Evolutionary conservation across 331 rosid species (phyloP).

Genomic region (Pyracantha coccinea): DNA sequence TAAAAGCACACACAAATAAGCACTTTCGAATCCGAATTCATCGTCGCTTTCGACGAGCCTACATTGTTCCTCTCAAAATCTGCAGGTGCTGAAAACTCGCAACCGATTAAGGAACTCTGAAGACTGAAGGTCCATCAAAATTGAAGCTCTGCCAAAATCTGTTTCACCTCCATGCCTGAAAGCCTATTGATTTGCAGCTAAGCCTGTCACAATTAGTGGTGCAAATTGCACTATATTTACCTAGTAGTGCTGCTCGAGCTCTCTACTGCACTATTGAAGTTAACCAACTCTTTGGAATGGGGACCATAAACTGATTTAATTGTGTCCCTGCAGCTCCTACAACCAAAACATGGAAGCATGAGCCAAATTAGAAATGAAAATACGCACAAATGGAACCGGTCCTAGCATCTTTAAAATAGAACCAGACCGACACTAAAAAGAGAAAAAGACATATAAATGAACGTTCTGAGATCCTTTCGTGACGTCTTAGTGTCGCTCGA

Average conservation of each 20-base stretch:
- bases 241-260: background rate
- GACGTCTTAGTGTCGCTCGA: too few species aligned
- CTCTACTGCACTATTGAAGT: conserved; percentile 41
- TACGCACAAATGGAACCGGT: background rate
- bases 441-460: too few species aligned
- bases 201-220: background rate
- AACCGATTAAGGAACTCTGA: background rate
- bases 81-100: background rate
- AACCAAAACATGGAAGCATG: conserved; percentile 12
- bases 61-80: background rate
- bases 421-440: too few species aligned
- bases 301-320: conserved; percentile 72
- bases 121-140: background rate
- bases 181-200: background rate
- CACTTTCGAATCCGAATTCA: background rate
- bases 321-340: conserved; percentile 71
- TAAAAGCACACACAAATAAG: background rate
- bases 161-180: background rate
- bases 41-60: background rate
- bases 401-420: too few species aligned
- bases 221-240: background rate
- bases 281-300: conserved; percentile 51
- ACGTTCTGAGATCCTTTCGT: too few species aligned
- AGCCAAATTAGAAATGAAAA: conserved; percentile 5
- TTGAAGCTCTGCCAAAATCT: background rate